Evolutionary conservation across 2,329 filamentous ascomycete genomes (phyloP), one percentile per base, ranked within the genome.

Genomic region (Stromatinia cepivora): DNA sequence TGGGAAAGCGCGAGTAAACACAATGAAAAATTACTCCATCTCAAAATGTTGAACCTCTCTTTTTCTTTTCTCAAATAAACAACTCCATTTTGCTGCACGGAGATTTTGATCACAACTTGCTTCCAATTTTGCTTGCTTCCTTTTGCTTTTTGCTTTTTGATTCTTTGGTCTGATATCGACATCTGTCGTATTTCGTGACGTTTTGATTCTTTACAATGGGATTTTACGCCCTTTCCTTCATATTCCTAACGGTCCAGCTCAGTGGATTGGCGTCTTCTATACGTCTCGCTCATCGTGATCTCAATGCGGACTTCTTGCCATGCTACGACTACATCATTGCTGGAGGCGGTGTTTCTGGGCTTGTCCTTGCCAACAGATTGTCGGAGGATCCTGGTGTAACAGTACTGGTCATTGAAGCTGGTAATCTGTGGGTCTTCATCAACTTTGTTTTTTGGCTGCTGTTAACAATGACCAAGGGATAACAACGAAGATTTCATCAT

Each of bases 261-360:
- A 20, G 8, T 46, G 20, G 61, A 39, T 45, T 73, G 42, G 48
- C 58, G n/a, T 67, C 28, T 34, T 66, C 73, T 3, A 63, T 72
- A 25, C 72, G 56, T 50, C 67, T 76, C 7, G 66, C 70, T 45
- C 67, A 69, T 53, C 71, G 73, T 39, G 73, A 74, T 72, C 11
- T 74, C 3, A 68, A 74, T 59, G 70, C 70, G 39, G 58, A 71
- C n/a, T 72, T 76, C 42, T 50, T 75, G 22, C 70, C 70, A 48
- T 75, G 74, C 66, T 80, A 81, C 65, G 78, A 81, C 68, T 81
- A 80, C 65, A 75, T 84, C 22, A 76, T 85, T 53, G 77, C 83
- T 36, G 83, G 83, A 5, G 83, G 83, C 25, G 83, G 83, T 6
- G 78, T 81, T 39, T 81, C 81, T 82, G 83, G 62, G 34, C 78